Evolutionary conservation across 169 alveolate genomes (phyloP).

Genomic region (Plasmodium vivax): DNA sequence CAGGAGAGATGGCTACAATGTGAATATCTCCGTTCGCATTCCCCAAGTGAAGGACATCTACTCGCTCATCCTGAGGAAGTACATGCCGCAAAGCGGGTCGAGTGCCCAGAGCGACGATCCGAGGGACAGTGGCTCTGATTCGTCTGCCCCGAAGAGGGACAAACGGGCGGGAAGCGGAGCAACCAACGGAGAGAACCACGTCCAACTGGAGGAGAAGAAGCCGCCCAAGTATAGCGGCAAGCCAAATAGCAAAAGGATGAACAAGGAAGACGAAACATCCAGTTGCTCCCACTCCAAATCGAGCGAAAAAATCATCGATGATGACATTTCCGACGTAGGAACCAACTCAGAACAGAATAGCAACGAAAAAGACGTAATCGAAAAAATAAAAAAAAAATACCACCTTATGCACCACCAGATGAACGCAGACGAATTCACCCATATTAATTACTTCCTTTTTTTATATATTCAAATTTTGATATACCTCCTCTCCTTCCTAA

Average conservation of each 20-base stretch:
- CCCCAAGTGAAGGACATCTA: neutral
- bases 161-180: neutral
- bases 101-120: neutral
- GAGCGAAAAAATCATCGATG: neutral
- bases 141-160: neutral
- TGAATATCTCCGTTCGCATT: neutral
- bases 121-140: neutral
- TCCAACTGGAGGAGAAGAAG: neutral
- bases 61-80: neutral
- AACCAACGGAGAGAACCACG: neutral
- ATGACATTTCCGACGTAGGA: slow-evolving; percentile 6
- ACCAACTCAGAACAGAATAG: slow-evolving; percentile 23
- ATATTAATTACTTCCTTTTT: slow-evolving; percentile 64
- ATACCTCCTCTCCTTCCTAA: slow-evolving; percentile 46
- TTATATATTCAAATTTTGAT: slow-evolving; percentile 54
- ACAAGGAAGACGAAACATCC: neutral
- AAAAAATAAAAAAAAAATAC: slow-evolving; percentile 47
- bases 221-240: neutral
- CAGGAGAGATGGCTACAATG: neutral
- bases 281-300: neutral
- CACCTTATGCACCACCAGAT: slow-evolving; percentile 23
- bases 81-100: neutral
- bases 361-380: neutral
- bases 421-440: slow-evolving; percentile 41
- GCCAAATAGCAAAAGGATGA: neutral